A percentile compares a stretch with the other conserved stretches of the same genome.
Evolutionary conservation across 768 basidiomycete species (phyloP).

Genomic region (Rhizopogon rudus): DNA sequence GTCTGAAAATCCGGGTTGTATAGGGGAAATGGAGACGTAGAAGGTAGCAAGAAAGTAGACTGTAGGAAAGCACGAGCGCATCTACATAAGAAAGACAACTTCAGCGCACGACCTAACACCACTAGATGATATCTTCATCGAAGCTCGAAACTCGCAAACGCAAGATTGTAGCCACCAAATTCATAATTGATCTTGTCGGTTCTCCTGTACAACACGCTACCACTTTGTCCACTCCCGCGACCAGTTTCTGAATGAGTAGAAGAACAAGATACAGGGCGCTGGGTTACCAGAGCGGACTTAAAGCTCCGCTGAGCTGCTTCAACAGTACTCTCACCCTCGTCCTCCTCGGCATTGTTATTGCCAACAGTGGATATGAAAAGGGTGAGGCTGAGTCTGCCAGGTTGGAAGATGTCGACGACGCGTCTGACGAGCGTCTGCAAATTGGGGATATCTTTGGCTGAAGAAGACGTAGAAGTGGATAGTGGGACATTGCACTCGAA

Average conservation of each 20-base stretch:
- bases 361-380: constrained; percentile 79
- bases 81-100: constrained; percentile 19
- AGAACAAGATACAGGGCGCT: constrained; percentile 18
- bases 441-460: constrained; percentile 54
- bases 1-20: constrained; percentile 6
- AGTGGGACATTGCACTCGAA: constrained; percentile 98
- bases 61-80: constrained; percentile 8
- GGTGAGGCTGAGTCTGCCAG: constrained; percentile 79
- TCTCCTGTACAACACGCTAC: constrained; percentile 53
- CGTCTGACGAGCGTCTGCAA: constrained; percentile 78
- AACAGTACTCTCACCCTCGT: constrained; percentile 48
- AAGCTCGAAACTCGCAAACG: constrained; percentile 82
- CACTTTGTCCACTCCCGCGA: constrained; percentile 11
- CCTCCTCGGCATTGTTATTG: constrained; percentile 36
- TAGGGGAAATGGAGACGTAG: constrained; percentile 5
- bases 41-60: constrained; percentile 13
- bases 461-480: constrained; percentile 22
- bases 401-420: constrained; percentile 91
- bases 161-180: constrained; percentile 88
- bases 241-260: constrained; percentile 15
- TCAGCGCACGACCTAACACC: constrained; percentile 9
- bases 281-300: constrained; percentile 51
- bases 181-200: constrained; percentile 99
- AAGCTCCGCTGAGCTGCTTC: constrained; percentile 76
- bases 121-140: constrained; percentile 21